Base-by-base conservation (phyloP, 257 asterid species). In the Sherardia arvensis region DNA sequence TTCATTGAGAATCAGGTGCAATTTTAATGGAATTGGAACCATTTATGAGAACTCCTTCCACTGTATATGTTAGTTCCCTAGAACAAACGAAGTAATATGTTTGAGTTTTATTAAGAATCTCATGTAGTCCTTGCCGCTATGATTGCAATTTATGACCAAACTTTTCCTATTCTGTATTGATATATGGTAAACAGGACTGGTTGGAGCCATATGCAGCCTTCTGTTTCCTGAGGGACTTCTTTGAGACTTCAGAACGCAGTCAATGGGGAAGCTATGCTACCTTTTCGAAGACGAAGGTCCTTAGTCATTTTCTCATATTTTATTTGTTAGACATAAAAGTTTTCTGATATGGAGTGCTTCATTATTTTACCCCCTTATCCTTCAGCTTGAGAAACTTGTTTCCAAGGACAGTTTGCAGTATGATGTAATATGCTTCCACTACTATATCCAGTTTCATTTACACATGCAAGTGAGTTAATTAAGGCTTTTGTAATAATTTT, bases 221-320 rank as follows among this genome's bases (percentile, higher is more conserved):
- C 84, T 92, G 97, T 83, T 92, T 85, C 68, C 81, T 92, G 38
- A 79, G 99, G 47, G 96, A 92, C 79, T 89, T 92, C 75, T 92
- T 92, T 61, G 97, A 92, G 84, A 89, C 99, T 55, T 87, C 97
- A n/a, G 95, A 92, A 63, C 96, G 74, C 81, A 85, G 87, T 74
- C 97, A 89, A 74, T 92, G 99, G 99, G 99, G 99, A 7, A 79
- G 95, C 62, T 89, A 82, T 72, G 86, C 99, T 65, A 47, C 59
- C 21, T 87, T 85, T 71, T 71, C 95, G n/a, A 63, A 83, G 57
- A 83, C 79, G 20, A 90, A 87, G 94, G 99, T 87, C 28, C 67
- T 9, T 25, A n/a, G 61, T 25, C 47, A 10, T 38, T 38, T 38
- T 38, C 17, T 38, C 47, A 38, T 38, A 43, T 43, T 43, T 43